These are phyloP conservation scores for Ogataea philodendri DNA, from an alignment of 805 yeast species.

Conservation along the genomic window DNA sequence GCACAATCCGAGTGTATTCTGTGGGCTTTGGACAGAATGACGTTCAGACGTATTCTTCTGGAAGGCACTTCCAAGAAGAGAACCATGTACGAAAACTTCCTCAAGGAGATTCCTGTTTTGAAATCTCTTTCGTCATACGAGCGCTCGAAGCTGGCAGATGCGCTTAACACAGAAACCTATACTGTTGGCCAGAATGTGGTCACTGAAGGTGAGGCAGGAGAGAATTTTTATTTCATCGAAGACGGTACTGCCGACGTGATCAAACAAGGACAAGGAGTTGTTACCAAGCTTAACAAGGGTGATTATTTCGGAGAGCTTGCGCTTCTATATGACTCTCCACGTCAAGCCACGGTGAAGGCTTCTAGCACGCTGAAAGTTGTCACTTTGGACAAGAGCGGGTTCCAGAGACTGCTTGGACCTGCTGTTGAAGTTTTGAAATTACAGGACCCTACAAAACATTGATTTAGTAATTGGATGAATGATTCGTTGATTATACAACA, in stretches of 20 bases:
- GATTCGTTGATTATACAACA: slow-evolving; percentile 7
- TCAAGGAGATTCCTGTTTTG: slow-evolving; percentile 82
- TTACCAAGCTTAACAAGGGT: slow-evolving; percentile 66
- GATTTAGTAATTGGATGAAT: slow-evolving; percentile 3
- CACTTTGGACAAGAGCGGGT: slow-evolving; percentile 88
- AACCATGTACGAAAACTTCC: slow-evolving; percentile 82
- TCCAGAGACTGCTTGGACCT: slow-evolving; percentile 91
- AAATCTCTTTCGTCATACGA: slow-evolving; percentile 72
- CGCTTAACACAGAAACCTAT: slow-evolving; percentile 74
- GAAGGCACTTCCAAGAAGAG: slow-evolving; percentile 91
- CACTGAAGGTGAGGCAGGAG: slow-evolving; percentile 83
- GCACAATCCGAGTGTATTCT: slow-evolving; percentile 70
- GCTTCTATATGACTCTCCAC: slow-evolving; percentile 81
- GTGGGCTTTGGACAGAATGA: slow-evolving; percentile 92
- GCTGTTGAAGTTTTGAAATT: slow-evolving; percentile 84
- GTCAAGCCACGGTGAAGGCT: slow-evolving; percentile 91
- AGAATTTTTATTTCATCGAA: slow-evolving; percentile 70
- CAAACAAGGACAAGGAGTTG: slow-evolving; percentile 57
- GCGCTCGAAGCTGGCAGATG: slow-evolving; percentile 91
- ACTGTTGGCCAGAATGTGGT: slow-evolving; percentile 73
- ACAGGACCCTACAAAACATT: slow-evolving; percentile 71
- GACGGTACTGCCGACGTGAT: slow-evolving; percentile 79
- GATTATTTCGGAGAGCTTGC: slow-evolving; percentile 98
- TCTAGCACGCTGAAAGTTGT: slow-evolving; percentile 76
- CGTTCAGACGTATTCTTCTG: slow-evolving; percentile 86